Percentiles rank a stretch among this genome's conserved stretches.
Conservation (phyloP, 1,284 basidiomycete genomes). For the Microbotryum lychnidis-dioicae region DNA sequence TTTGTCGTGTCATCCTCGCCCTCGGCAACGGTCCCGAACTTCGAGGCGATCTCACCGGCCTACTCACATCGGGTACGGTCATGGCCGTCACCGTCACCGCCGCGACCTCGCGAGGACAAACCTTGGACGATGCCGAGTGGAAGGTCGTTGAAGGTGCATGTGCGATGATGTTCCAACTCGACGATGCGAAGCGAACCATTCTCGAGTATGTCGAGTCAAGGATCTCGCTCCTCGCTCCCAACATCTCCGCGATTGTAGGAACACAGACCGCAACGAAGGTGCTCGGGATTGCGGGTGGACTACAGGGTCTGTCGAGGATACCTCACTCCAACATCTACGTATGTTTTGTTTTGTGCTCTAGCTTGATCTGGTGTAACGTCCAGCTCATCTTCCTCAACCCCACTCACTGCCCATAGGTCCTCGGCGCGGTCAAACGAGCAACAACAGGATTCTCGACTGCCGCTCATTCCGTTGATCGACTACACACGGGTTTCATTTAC, state of each 20-base stretch:
- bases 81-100: slow-evolving; percentile 96
- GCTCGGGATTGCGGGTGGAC: slow-evolving; percentile 90
- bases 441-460: slow-evolving; percentile 68
- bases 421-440: slow-evolving; percentile 87
- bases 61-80: slow-evolving; percentile 83
- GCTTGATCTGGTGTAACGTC: background rate
- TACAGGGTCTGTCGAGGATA: slow-evolving; percentile 84
- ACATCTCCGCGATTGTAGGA: slow-evolving; percentile 94
- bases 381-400: background rate
- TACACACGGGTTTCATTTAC: slow-evolving; percentile 95
- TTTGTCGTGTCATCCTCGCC: slow-evolving; percentile 79
- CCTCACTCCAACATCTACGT: slow-evolving; percentile 94
- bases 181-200: slow-evolving; percentile 84
- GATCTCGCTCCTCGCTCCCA: slow-evolving; percentile 96
- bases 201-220: slow-evolving; percentile 98
- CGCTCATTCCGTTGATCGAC: slow-evolving; percentile 54
- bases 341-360: slow-evolving; percentile 35
- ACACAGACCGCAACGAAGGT: slow-evolving; percentile 97
- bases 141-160: slow-evolving; percentile 71
- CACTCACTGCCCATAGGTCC: slow-evolving; percentile 51
- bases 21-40: slow-evolving; percentile 65
- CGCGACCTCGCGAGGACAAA: slow-evolving; percentile 74
- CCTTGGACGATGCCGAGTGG: slow-evolving; percentile 66
- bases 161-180: slow-evolving; percentile 75
- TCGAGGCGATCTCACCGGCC: slow-evolving; percentile 67